Evolutionary conservation across 805 yeast genomes (phyloP), one percentile per base, ranked within the genome.

Genomic region (Cyberlindnera veronae): DNA sequence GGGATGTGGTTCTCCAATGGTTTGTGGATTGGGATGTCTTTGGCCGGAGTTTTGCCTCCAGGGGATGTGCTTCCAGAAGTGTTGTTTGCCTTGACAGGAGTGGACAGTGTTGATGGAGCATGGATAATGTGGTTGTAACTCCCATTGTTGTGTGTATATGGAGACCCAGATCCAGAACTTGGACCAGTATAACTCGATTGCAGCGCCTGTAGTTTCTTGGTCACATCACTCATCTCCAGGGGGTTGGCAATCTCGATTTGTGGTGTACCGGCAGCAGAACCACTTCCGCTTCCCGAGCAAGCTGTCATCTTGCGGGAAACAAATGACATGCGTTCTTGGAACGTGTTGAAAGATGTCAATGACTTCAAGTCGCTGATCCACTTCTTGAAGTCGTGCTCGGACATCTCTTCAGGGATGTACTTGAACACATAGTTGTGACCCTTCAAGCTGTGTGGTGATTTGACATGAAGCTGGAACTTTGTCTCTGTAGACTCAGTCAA

Each of bases 351-450:
- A 11, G 77, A 74, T 16, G 83, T 69, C 46, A 84, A 68, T 12
- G 73, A 64, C 1, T 91, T 82, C 49, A 89, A 68, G 36, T 71
- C 71, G 57, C 79, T 76, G 46, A 93, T 69, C 63, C 86, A 95
- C 50, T 76, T 76, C 60, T 76, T 84, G 96, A 98, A 91, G 31
- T 70, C 74, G 14, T 69, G 61, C 33, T 77, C 82, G 50, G 79
- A 79, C 39, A 84, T 76, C 55, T 84, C 90, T 10, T 89, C 81
- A 46, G 41, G 38, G 7, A 36, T 14, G 20, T 42, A 39, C 39
- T 95, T 75, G 67, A 91, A 90, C 10, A 89, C 95, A 88, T 91
- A 87, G 54, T 85, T 89, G 63, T 88, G 96, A 30, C 84, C 85
- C 53, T 77, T 81, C 46, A 84, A 74, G 40, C 68, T 12, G 84